Percentiles rank a stretch among this genome's conserved stretches.
Evolutionary conservation across 352 stramenopile genomes (phyloP).

Genomic region (Globisporangium irregulare): DNA sequence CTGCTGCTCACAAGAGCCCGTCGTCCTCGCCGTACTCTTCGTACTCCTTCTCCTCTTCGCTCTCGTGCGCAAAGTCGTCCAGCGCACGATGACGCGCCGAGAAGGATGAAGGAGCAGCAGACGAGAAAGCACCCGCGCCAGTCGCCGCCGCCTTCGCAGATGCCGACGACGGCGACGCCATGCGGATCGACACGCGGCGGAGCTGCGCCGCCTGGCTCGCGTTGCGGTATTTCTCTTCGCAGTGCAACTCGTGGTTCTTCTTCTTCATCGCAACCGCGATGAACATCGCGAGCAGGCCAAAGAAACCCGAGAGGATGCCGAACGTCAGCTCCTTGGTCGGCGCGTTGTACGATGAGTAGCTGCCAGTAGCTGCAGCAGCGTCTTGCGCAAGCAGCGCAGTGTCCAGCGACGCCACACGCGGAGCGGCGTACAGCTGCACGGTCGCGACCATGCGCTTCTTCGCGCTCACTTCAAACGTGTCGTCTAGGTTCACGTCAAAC

Average conservation of each 20-base stretch:
- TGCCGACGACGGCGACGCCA: slow-evolving; percentile 25
- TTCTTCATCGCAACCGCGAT: slow-evolving; percentile 52
- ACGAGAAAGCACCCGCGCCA: too few relatives aligned
- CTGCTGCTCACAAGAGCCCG: slow-evolving; percentile 42
- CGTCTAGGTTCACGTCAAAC: slow-evolving; percentile 13
- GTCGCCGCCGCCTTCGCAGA: too few relatives aligned
- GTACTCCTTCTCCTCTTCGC: slow-evolving; percentile 35
- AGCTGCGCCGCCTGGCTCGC: slow-evolving; percentile 68
- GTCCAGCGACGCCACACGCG: not conserved
- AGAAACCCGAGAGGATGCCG: slow-evolving; percentile 53
- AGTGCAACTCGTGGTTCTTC: slow-evolving; percentile 56
- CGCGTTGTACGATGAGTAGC: slow-evolving; percentile 32
- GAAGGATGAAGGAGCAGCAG: not conserved
- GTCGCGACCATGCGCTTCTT: slow-evolving; percentile 15
- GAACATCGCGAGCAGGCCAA: slow-evolving; percentile 60
- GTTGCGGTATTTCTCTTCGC: slow-evolving; percentile 48
- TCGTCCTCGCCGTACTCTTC: slow-evolving; percentile 61
- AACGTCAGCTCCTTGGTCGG: slow-evolving; percentile 62
- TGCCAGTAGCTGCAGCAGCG: not conserved
- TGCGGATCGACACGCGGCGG: slow-evolving; percentile 67
- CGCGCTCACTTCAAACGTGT: slow-evolving; percentile 5
- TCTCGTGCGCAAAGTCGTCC: slow-evolving; percentile 27
- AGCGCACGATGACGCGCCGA: not conserved
- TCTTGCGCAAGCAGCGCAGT: not conserved
- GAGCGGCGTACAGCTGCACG: slow-evolving; percentile 6